Conservation (phyloP, 768 basidiomycete genomes). For the Boletus subparvulus region DNA sequence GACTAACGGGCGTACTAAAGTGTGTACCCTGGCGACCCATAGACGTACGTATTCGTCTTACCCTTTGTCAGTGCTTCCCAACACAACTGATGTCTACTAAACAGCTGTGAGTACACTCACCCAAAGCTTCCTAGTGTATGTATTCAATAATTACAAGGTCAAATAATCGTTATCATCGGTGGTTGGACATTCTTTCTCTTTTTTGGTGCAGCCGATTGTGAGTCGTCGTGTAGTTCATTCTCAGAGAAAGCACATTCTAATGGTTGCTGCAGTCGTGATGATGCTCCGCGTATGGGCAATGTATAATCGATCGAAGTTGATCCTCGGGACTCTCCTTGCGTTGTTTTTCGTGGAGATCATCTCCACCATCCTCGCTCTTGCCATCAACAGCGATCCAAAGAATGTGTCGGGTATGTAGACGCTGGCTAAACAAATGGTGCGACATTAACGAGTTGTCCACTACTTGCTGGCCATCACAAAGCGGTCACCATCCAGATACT, state of each 20-base stretch:
- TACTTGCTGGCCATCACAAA: neutral
- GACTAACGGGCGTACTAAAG: too few relatives aligned
- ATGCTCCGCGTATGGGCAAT: neutral
- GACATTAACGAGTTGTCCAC: neutral
- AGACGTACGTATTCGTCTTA: too few relatives aligned
- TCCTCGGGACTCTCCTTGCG: neutral
- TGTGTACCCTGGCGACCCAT: too few relatives aligned
- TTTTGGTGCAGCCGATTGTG: neutral
- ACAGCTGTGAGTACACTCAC: constrained; percentile 2
- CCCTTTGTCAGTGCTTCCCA: too few relatives aligned
- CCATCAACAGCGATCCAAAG: neutral
- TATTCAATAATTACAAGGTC: neutral
- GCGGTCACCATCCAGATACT: neutral
- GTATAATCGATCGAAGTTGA: neutral
- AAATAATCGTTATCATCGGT: neutral
- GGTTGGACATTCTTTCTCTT: neutral
- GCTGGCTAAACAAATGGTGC: neutral
- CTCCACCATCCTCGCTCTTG: neutral
- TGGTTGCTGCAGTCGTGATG: neutral
- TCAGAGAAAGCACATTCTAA: neutral
- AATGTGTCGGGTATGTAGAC: neutral
- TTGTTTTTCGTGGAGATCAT: neutral
- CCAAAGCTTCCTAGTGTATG: neutral
- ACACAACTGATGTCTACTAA: neutral
- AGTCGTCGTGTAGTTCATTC: neutral